A percentile compares a stretch with the other conserved stretches of the same genome.
Conservation (phyloP, 2,329 filamentous ascomycete species). For the Ophiostoma quercus region DNA sequence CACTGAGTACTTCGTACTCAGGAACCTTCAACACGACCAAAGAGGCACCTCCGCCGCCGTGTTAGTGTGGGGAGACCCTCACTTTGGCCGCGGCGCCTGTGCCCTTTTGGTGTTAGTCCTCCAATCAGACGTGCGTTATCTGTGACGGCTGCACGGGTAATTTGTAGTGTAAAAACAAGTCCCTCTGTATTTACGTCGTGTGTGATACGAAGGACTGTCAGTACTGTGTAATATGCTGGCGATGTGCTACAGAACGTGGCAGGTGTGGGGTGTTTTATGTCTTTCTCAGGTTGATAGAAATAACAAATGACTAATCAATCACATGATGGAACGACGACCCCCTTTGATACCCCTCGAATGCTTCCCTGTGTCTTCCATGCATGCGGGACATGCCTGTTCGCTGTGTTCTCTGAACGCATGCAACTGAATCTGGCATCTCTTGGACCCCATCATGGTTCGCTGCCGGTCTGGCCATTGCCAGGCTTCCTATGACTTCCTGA, state of each 20-base stretch:
- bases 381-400: neutral
- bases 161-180: neutral
- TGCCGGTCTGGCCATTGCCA: neutral
- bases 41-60: conserved; percentile 22
- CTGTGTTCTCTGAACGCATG: neutral
- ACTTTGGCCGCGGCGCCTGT: conserved; percentile 14
- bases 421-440: neutral
- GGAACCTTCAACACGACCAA: conserved; percentile 6
- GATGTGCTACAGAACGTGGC: neutral
- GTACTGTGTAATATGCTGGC: neutral
- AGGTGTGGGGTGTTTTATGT: neutral
- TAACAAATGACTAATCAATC: neutral
- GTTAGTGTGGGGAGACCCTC: conserved; percentile 10
- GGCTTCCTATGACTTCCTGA: neutral
- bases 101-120: neutral
- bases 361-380: conserved; percentile 9
- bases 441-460: neutral
- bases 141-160: neutral
- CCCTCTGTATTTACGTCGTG: neutral
- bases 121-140: neutral
- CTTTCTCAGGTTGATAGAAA: no score
- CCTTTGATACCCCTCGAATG: neutral
- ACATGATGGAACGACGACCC: conserved; percentile 3
- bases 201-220: neutral
- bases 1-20: no score